Conservation (phyloP, 2,329 filamentous ascomycete species). For the Paracoccidioides lutzii region DNA sequence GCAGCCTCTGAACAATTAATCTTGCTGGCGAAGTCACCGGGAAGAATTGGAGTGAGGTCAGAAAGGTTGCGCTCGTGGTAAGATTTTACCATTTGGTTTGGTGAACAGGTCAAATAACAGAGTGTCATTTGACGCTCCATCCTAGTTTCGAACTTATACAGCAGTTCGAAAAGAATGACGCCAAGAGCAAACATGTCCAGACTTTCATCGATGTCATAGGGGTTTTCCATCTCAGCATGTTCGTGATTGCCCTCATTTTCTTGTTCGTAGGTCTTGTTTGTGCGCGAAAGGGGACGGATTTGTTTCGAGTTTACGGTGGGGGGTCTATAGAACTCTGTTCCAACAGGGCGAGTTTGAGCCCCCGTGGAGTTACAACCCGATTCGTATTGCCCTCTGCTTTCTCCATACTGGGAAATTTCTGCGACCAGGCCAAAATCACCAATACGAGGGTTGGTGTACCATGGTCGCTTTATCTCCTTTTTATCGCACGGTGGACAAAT, state of each 20-base stretch:
- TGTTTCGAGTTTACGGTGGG: conserved; percentile 17
- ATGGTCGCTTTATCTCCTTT: conserved; percentile 7
- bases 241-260: not conserved
- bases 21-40: conserved; percentile 26
- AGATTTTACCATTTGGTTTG: conserved; percentile 6
- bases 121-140: conserved; percentile 36
- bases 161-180: conserved; percentile 49
- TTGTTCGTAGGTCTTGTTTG: conserved; percentile 1
- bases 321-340: conserved; percentile 51
- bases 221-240: not conserved
- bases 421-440: conserved; percentile 57
- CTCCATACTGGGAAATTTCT: conserved; percentile 34
- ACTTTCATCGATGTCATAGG: conserved; percentile 31
- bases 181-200: conserved; percentile 51
- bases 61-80: conserved; percentile 1
- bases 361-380: conserved; percentile 9
- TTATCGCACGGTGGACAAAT: conserved; percentile 35
- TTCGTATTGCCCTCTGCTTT: conserved; percentile 13
- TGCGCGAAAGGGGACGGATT: conserved; percentile 1
- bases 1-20: conserved; percentile 20
- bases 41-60: conserved; percentile 16
- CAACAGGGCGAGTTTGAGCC: conserved; percentile 34
- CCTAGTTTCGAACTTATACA: conserved; percentile 42
- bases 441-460: conserved; percentile 46
- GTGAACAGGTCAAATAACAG: conserved; percentile 25